Conservation (phyloP, 495 filamentous ascomycete genomes). For the Bathelium albidoporum region DNA sequence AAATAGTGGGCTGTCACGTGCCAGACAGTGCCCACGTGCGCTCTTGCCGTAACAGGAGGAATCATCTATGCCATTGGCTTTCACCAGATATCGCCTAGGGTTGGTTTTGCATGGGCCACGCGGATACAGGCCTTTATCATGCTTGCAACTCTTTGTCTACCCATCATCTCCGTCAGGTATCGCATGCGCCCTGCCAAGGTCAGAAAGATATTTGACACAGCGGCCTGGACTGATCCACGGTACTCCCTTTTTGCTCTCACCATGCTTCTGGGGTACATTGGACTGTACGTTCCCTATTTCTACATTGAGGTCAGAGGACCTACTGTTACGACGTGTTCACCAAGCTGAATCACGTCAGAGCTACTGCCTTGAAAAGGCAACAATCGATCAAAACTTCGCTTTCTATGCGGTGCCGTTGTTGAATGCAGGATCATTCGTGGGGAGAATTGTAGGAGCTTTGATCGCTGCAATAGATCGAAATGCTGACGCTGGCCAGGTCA, state of each 20-base stretch:
- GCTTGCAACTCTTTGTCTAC: conserved; percentile 43
- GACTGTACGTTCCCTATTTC: conserved; percentile 37
- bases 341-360: too few relatives aligned
- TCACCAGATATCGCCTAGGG: conserved; percentile 50
- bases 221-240: conserved; percentile 17
- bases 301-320: too few relatives aligned
- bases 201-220: neutral
- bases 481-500: conserved; percentile 8
- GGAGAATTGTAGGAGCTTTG: conserved; percentile 25
- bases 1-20: too few relatives aligned
- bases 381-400: conserved; percentile 19
- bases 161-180: conserved; percentile 27
- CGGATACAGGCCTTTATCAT: conserved; percentile 62
- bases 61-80: conserved; percentile 67
- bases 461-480: neutral
- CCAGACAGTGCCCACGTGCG: too few relatives aligned
- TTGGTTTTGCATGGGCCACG: conserved; percentile 70
- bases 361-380: conserved; percentile 17
- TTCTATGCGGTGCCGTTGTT: conserved; percentile 42
- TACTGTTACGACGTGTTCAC: too few relatives aligned
- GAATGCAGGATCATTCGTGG: conserved; percentile 38
- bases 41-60: too few relatives aligned
- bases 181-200: neutral
- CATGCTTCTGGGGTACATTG: conserved; percentile 29
- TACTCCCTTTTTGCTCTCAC: conserved; percentile 29